Conservation (phyloP, 2,329 filamentous ascomycete species). For the Stachybotrys chartarum region DNA sequence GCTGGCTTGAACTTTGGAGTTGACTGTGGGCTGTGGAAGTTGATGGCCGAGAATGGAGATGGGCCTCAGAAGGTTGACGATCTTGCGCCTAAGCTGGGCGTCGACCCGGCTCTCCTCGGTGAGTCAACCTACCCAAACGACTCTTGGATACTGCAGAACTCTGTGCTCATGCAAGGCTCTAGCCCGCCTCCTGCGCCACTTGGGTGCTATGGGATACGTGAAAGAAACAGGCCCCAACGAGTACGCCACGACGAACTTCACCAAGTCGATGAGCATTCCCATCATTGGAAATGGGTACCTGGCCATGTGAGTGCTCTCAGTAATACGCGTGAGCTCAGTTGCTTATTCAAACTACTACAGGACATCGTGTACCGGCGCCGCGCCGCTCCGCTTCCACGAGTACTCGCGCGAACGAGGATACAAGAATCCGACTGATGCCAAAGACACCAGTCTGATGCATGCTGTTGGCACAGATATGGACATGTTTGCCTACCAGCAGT, state of each 20-base stretch:
- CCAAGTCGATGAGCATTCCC: constrained; percentile 23
- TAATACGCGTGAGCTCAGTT: not conserved
- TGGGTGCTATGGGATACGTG: constrained; percentile 31
- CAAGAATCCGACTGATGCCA: constrained; percentile 19
- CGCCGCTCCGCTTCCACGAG: constrained; percentile 19
- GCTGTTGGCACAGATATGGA: constrained; percentile 25
- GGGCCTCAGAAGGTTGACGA: constrained; percentile 19
- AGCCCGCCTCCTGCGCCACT: constrained; percentile 27
- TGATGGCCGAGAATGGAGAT: constrained; percentile 22
- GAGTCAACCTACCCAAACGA: not conserved
- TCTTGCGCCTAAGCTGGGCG: constrained; percentile 16
- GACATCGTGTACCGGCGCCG: constrained; percentile 8
- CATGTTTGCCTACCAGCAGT: constrained; percentile 24
- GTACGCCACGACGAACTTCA: constrained; percentile 30
- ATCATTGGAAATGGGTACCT: constrained; percentile 27
- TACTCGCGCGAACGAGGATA: constrained; percentile 19
- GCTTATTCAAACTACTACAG: constrained; percentile 2
- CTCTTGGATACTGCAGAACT: not conserved
- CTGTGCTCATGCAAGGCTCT: not conserved
- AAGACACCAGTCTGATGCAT: constrained; percentile 20
- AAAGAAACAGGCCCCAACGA: constrained; percentile 24
- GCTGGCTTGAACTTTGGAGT: constrained; percentile 21
- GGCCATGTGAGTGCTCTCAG: constrained; percentile 14
- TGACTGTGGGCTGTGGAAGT: constrained; percentile 24
- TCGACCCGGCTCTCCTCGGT: constrained; percentile 20